Evolutionary conservation across 1,284 basidiomycete species (phyloP).

Genomic region (Phaffia rhodozyma): DNA sequence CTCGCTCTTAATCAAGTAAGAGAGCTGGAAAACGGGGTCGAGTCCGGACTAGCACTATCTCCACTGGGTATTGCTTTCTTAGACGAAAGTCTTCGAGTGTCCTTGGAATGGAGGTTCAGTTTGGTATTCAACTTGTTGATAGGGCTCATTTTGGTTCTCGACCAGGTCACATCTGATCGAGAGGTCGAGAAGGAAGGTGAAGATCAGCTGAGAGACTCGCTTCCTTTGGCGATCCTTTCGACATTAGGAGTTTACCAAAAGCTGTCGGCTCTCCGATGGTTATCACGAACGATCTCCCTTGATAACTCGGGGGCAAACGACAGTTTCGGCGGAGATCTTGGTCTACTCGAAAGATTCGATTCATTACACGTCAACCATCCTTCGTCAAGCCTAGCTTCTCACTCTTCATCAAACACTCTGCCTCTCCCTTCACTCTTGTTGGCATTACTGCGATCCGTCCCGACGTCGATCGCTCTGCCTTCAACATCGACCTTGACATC

Average conservation of each 20-base stretch:
- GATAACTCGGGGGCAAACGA: not conserved
- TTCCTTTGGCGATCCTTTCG: conserved; percentile 47
- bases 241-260: not conserved
- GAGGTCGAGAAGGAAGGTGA: too few relatives aligned
- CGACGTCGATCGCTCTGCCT: conserved; percentile 17
- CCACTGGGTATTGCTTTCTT: too few relatives aligned
- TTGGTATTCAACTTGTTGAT: too few relatives aligned
- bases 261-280: not conserved
- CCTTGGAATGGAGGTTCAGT: too few relatives aligned
- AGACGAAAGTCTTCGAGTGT: too few relatives aligned
- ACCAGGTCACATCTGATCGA: too few relatives aligned
- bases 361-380: conserved; percentile 27
- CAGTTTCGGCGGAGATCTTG: conserved; percentile 22
- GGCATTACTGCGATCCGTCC: conserved; percentile 22
- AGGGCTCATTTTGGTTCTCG: too few relatives aligned
- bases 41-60: too few relatives aligned
- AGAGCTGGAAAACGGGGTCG: too few relatives aligned
- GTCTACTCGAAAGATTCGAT: conserved; percentile 36
- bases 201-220: conserved; percentile 22
- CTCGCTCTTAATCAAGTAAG: too few relatives aligned
- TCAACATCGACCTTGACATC: conserved; percentile 41
- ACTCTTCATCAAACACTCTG: conserved; percentile 40
- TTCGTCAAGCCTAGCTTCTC: not conserved
- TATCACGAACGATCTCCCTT: not conserved
- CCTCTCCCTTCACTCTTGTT: conserved; percentile 49